Conservation (phyloP, 441 rosid species). For the Jatropha multifida region DNA sequence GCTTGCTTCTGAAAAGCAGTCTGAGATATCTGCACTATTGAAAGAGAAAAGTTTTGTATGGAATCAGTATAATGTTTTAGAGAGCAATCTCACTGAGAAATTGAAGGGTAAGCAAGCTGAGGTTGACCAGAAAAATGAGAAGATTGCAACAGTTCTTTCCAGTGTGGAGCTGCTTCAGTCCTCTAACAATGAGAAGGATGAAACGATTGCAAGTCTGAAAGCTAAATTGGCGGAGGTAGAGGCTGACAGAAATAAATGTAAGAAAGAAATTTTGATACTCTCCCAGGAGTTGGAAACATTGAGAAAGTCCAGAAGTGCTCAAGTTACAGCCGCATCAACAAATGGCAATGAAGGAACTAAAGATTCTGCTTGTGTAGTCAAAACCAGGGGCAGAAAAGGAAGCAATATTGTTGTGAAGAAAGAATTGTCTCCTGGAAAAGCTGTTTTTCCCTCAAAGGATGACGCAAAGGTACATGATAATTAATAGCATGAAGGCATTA, state of each 20-base stretch:
- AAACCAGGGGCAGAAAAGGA: slow-evolving; percentile 10
- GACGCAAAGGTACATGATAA: slow-evolving; percentile 38
- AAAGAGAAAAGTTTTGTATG: slow-evolving; percentile 68
- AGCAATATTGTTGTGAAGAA: slow-evolving; percentile 36
- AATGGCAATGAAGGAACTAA: slow-evolving; percentile 33
- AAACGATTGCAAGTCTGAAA: slow-evolving; percentile 43
- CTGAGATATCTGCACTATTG: slow-evolving; percentile 53
- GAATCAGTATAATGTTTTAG: slow-evolving; percentile 61
- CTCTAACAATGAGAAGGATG: slow-evolving; percentile 61
- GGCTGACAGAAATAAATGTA: slow-evolving; percentile 37
- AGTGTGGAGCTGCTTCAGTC: slow-evolving; percentile 53
- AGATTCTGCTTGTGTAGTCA: slow-evolving; percentile 23
- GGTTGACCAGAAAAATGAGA: slow-evolving; percentile 45
- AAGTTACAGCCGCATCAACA: slow-evolving; percentile 43
- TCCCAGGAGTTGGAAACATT: slow-evolving; percentile 45
- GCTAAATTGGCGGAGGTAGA: slow-evolving; percentile 51
- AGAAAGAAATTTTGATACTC: slow-evolving; percentile 45
- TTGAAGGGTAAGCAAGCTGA: slow-evolving; percentile 58
- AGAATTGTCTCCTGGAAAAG: slow-evolving; percentile 32
- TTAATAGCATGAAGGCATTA: slow-evolving; percentile 1
- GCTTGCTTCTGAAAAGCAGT: slow-evolving; percentile 49
- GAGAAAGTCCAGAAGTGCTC: slow-evolving; percentile 39
- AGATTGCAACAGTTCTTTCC: slow-evolving; percentile 47
- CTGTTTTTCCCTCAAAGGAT: slow-evolving; percentile 23
- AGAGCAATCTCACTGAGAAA: slow-evolving; percentile 47